Percentiles rank a stretch among this genome's conserved stretches.
Conservation (phyloP, 768 basidiomycete genomes). For the Trametes villosa region DNA sequence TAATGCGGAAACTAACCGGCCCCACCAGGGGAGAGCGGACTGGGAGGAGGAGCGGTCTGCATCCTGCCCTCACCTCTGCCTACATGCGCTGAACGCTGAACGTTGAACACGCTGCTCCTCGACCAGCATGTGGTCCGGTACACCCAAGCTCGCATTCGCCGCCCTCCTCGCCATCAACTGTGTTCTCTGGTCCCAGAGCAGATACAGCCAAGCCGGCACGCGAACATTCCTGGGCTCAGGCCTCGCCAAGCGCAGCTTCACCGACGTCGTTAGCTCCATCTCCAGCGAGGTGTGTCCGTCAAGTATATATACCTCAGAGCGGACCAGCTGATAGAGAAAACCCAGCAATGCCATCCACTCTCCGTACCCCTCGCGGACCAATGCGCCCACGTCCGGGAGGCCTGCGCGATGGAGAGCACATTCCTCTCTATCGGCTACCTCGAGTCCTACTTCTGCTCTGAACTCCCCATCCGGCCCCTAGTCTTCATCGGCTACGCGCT, state of each 20-base stretch:
- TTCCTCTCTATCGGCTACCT: slow-evolving; percentile 75
- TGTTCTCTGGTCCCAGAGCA: slow-evolving; percentile 63
- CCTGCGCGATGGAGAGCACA: slow-evolving; percentile 64
- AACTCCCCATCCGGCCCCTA: slow-evolving; percentile 55
- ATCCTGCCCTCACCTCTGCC: slow-evolving; percentile 4
- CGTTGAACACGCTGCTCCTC: neutral
- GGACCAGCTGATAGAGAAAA: neutral
- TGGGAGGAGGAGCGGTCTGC: slow-evolving; percentile 7
- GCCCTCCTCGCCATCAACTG: slow-evolving; percentile 57
- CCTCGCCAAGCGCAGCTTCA: slow-evolving; percentile 19
- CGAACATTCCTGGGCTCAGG: slow-evolving; percentile 3
- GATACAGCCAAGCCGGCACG: slow-evolving; percentile 31
- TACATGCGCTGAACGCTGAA: slow-evolving; percentile 18
- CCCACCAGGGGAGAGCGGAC: slow-evolving; percentile 1
- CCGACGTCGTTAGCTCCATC: neutral
- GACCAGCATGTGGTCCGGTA: slow-evolving; percentile 49
- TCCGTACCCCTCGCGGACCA: slow-evolving; percentile 56
- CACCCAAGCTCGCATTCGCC: slow-evolving; percentile 55
- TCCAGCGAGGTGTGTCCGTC: slow-evolving; percentile 8
- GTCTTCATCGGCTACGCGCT: slow-evolving; percentile 65
- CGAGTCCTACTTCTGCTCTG: slow-evolving; percentile 70
- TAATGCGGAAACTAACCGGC: neutral
- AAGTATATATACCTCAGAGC: neutral
- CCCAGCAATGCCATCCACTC: slow-evolving; percentile 68
- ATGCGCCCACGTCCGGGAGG: slow-evolving; percentile 62